Evolutionary conservation across 2,329 filamentous ascomycete species (phyloP), one percentile per base, ranked within the genome.

Genomic region (Fonsecaea nubica): DNA sequence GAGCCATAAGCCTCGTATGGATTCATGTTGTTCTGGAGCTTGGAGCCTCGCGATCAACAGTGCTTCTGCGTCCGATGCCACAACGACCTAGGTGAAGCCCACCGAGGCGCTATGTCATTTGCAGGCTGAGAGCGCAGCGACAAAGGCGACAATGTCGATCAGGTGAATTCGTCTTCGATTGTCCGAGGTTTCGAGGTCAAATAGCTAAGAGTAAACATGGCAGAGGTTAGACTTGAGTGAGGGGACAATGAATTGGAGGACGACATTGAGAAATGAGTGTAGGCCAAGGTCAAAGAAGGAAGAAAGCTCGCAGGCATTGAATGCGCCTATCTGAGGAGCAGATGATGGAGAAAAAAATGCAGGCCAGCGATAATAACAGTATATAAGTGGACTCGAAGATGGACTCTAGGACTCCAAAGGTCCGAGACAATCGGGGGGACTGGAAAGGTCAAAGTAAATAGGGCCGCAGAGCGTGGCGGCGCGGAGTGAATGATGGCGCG

Each of bases 1-100:
- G 81, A 83, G 12, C 75, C 78, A 67, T 79, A 81, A n/a, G 73
- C 73, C 60, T 83, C 81, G 66, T 81, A 82, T 15, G 81, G 77
- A 76, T 83, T 81, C 81, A 83, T 83, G 33, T 60, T 70, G 45
- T 21, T 15, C 54, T 35, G 9, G 12, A n/a, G 32, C 38, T 56
- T 55, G 8, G 18, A 59, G 57, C 13, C 33, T 32, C 12, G 21
- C 36, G 25, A 13, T 18, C 30, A 38, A 54, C 18, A 55, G 18
- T 25, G 38, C 21, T 38, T 32, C n/a, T 21, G 35, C 30, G 4
- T 59, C 36, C 21, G 30, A 18, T 42, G 15, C 21, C 58, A 40
- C 52, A 54, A n/a, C 32, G 57, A 61, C 61, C 45, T 59, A 56
- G 62, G 36, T 38, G 36, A 55, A 21, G 8, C 12, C 21, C 33